Conservation (phyloP, 345 rosid species). For the Fremontodendron californicum region DNA sequence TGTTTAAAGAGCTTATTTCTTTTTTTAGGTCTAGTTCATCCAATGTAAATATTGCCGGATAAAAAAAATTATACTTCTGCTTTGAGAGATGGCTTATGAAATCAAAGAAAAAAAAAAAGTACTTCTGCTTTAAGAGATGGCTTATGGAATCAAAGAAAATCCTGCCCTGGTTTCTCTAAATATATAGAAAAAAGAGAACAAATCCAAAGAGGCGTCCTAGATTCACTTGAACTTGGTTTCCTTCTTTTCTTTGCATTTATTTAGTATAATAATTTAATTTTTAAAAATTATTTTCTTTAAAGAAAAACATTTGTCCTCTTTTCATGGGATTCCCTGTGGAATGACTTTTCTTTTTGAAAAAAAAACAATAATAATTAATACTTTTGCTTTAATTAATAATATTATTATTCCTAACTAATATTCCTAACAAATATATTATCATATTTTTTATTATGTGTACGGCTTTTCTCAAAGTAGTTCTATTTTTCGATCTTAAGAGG, state of each 20-base stretch:
- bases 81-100: slow-evolving; percentile 1
- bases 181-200: not conserved
- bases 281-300: too few relatives aligned
- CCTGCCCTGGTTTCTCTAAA: not conserved
- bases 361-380: too few relatives aligned
- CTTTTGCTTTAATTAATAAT: too few relatives aligned
- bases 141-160: not conserved
- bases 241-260: not conserved
- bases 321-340: not conserved
- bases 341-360: too few relatives aligned
- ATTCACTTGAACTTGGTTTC: not conserved
- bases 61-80: too few relatives aligned
- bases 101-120: not conserved
- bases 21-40: not conserved
- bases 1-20: not conserved
- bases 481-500: too few relatives aligned
- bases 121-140: not conserved
- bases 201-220: not conserved
- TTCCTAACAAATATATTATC: too few relatives aligned
- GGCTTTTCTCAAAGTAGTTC: too few relatives aligned
- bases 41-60: not conserved
- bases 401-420: too few relatives aligned
- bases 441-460: too few relatives aligned
- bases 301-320: too few relatives aligned
- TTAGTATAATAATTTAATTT: too few relatives aligned